These are phyloP conservation scores for Fistulinella cinereoalba DNA, from an alignment of 1,284 basidiomycete species.

Conservation along the genomic window DNA sequence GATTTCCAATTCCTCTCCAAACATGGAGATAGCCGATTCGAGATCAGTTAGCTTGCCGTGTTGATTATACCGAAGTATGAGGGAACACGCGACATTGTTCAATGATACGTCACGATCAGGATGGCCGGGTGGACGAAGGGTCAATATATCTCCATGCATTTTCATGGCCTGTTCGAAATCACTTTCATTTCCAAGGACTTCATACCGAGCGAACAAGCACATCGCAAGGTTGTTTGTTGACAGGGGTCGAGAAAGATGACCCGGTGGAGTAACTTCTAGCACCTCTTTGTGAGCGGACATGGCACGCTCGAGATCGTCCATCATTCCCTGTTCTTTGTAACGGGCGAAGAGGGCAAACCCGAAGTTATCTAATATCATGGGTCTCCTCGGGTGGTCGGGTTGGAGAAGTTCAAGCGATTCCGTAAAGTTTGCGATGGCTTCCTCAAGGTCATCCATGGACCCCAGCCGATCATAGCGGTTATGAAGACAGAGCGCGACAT, in stretches of 20 bases:
- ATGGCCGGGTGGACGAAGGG: background rate
- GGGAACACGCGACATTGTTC: background rate
- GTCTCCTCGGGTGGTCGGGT: background rate
- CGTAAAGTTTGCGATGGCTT: background rate
- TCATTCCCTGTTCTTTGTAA: background rate
- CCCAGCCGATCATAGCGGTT: constrained; percentile 1
- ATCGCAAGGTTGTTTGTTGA: background rate
- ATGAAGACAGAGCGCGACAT: constrained; percentile 1
- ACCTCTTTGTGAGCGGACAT: background rate
- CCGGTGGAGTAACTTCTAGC: background rate
- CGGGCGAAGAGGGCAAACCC: background rate
- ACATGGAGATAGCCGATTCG: background rate
- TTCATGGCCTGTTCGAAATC: background rate
- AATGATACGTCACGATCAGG: background rate
- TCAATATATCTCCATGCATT: background rate
- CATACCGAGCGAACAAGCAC: background rate
- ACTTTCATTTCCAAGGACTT: background rate
- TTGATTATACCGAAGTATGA: background rate
- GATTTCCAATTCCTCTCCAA: background rate
- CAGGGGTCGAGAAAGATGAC: background rate
- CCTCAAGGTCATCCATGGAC: background rate
- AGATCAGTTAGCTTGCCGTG: background rate
- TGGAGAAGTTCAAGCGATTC: background rate
- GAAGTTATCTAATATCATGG: constrained; percentile 1
- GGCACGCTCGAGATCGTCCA: background rate